Base-by-base conservation (phyloP, 1,284 basidiomycete species). In the Trichosporon inkin region DNA sequence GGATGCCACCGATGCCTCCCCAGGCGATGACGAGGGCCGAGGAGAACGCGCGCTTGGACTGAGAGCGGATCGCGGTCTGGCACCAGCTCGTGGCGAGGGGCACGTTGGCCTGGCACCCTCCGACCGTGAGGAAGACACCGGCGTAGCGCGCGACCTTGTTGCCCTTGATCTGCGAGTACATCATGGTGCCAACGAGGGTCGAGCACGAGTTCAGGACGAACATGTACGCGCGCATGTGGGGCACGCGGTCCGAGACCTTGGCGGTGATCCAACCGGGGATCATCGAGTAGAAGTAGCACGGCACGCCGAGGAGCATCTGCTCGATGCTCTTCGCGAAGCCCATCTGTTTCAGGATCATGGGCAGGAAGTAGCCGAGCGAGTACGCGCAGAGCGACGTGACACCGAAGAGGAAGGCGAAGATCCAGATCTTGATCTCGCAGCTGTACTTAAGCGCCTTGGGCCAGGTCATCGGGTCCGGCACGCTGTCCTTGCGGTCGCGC, bases 1-100 rank as follows among this genome's bases (percentile, higher is more conserved):
- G 36, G 67, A 81, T 80, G 57, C 80, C 80, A 17, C 80, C 80
- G 39, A 80, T 64, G 57, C 79, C 79, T 34, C 78, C 79, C 53
- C 77, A 74, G 38, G 70, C 73, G 57, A 80, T 74, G 44, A 78
- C 72, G 49, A 79, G 62, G 17, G 79, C 79, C 22, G 71, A 71
- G 19, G 70, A 68, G 63, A 78, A 74, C 16, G 69, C 66, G 36
- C 68, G 64, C 62, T 80, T 80, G 35, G 73, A 71, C 64, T 80
- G 76, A 10, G 72, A 69, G n/a, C 75, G 74, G 37, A 81, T 76
- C 68, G 79, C 79, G 66, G 76, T 78, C 62, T 76, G 72, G 38
- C 71, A 68, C 68, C 74, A 77, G 10, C 71, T 67, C 36, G 74
- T 58, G 41, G 70, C 67, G 47, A 71, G 70, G 7, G 76, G 74